Evolutionary conservation across 169 alveolate species (phyloP).

Genomic region (Besnoitia besnoiti): DNA sequence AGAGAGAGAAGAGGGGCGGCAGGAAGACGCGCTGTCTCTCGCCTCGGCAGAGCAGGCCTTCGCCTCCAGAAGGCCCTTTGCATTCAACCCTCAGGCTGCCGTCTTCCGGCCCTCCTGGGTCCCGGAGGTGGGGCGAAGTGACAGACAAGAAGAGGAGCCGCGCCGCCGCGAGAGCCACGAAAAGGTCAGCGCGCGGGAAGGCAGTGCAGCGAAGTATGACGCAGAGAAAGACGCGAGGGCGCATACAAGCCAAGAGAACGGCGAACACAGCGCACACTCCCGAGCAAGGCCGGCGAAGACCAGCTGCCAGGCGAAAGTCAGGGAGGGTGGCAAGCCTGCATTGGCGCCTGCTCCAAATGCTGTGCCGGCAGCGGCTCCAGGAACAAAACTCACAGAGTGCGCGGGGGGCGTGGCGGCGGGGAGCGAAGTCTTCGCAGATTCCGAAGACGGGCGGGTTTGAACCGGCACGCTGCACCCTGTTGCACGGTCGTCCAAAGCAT

Average conservation of each 20-base stretch:
- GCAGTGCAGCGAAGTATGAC: no score
- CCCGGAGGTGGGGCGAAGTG: background rate
- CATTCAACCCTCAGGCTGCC: slow-evolving; percentile 21
- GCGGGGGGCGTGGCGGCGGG: background rate
- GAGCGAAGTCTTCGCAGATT: background rate
- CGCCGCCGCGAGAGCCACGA: background rate
- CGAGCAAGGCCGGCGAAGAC: background rate
- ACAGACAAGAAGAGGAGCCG: no score
- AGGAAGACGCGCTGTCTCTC: background rate
- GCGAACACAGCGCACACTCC: background rate
- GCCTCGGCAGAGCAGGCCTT: background rate
- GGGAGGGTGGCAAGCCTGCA: background rate
- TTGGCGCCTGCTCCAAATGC: background rate
- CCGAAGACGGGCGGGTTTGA: background rate
- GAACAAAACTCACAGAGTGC: background rate
- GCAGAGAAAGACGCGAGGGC: background rate
- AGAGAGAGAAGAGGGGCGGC: background rate
- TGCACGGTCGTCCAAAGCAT: no score
- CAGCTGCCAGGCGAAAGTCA: background rate
- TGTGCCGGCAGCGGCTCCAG: background rate
- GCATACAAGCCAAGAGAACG: background rate
- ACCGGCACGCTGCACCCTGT: no score
- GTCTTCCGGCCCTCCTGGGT: slow-evolving; percentile 17
- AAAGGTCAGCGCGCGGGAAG: no score
- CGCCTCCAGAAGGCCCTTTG: background rate